These are phyloP conservation scores for Fomes fomentarius DNA, from an alignment of 1,284 basidiomycete species.

Conservation along the genomic window DNA sequence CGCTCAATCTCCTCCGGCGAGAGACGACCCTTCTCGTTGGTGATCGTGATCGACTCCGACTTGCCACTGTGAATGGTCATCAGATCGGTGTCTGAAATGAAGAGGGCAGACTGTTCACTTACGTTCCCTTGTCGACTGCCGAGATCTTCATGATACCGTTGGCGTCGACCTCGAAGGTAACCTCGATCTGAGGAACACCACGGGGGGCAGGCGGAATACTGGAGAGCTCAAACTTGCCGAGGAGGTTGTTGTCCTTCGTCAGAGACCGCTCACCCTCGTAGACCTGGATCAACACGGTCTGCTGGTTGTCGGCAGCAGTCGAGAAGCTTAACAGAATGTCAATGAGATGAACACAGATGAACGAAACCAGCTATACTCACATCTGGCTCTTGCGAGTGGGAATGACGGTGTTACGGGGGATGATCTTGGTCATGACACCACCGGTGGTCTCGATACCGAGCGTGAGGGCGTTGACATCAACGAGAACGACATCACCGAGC, in stretches of 20 bases:
- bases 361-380: slow-evolving; percentile 28
- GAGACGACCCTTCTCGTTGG: slow-evolving; percentile 85
- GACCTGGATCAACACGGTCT: slow-evolving; percentile 89
- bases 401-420: slow-evolving; percentile 96
- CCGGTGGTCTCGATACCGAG: slow-evolving; percentile 99
- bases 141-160: slow-evolving; percentile 92
- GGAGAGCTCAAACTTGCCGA: slow-evolving; percentile 95
- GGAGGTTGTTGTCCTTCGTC: slow-evolving; percentile 97
- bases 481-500: slow-evolving; percentile 86
- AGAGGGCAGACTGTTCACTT: slow-evolving; percentile 35
- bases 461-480: slow-evolving; percentile 94
- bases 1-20: slow-evolving; percentile 88
- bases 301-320: slow-evolving; percentile 94
- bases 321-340: slow-evolving; percentile 71
- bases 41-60: slow-evolving; percentile 87
- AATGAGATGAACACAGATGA: background rate
- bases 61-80: slow-evolving; percentile 63
- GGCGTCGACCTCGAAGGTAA: slow-evolving; percentile 93
- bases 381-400: slow-evolving; percentile 98
- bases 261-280: slow-evolving; percentile 94
- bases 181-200: slow-evolving; percentile 94
- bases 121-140: slow-evolving; percentile 92
- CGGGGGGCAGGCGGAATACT: slow-evolving; percentile 94
- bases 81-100: background rate
- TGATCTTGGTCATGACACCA: slow-evolving; percentile 98